Percentiles rank a stretch among this genome's conserved stretches.
Conservation (phyloP, 371 early-diverging fungal species). For the Circinella umbellata region DNA sequence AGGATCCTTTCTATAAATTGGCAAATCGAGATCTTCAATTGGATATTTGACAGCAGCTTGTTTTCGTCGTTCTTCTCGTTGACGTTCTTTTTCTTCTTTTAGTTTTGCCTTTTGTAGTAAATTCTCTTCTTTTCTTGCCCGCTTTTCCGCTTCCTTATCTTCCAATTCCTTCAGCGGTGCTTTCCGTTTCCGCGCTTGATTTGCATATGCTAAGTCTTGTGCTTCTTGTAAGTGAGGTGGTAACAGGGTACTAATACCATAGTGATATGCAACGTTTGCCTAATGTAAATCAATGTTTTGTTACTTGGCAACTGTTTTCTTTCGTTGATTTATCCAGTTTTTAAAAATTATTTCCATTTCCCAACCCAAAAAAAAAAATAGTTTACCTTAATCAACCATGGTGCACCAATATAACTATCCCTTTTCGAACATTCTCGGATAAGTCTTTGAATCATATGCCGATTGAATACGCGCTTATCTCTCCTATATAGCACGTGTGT, state of each 20-base stretch:
- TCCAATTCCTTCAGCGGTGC: conserved; percentile 29
- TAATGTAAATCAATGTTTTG: conserved; percentile 17
- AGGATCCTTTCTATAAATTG: conserved; percentile 55
- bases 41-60: conserved; percentile 63
- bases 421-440: conserved; percentile 69
- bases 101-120: conserved; percentile 38
- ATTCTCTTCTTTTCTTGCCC: conserved; percentile 48
- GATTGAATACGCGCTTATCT: conserved; percentile 59
- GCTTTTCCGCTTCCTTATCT: conserved; percentile 45
- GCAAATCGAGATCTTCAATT: conserved; percentile 64
- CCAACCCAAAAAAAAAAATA: not conserved
- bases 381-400: conserved; percentile 71
- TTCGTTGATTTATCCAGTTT: not conserved
- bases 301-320: not conserved
- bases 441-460: conserved; percentile 63
- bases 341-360: not conserved
- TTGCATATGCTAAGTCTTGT: conserved; percentile 42
- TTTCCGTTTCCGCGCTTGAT: conserved; percentile 35
- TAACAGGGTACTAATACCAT: conserved; percentile 51
- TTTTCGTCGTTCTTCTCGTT: conserved; percentile 36
- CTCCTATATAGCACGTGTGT: conserved; percentile 34
- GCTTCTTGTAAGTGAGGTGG: conserved; percentile 53
- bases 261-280: conserved; percentile 51
- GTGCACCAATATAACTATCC: conserved; percentile 69
- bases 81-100: conserved; percentile 45